phyloP scores from a whole-genome alignment of 176 grass and related monocot species.

The Avena insularis region DNA sequence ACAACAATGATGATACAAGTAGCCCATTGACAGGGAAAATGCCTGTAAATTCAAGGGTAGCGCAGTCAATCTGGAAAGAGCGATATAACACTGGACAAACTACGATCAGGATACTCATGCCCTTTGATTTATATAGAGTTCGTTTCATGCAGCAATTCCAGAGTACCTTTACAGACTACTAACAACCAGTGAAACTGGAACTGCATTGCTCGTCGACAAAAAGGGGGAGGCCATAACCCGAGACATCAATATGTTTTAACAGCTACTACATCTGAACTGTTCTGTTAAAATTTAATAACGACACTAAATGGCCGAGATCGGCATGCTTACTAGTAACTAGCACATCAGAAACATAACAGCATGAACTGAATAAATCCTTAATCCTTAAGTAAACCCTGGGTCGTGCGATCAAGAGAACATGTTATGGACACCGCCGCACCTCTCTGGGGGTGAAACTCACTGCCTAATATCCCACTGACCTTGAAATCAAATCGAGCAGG shows the following conservation, averaged over 20 bases:
- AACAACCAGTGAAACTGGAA: neutral
- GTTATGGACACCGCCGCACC: neutral
- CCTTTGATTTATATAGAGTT: neutral
- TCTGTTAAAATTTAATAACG: neutral
- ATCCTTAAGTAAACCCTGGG: neutral
- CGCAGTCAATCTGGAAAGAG: neutral
- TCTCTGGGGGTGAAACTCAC: neutral
- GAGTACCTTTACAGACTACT: neutral
- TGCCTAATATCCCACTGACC: constrained; percentile 28
- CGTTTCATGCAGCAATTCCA: neutral
- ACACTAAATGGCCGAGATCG: neutral
- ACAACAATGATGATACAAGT: too few relatives aligned
- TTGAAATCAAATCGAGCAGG: constrained; percentile 65
- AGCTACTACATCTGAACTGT: constrained; percentile 23
- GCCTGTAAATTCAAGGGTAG: neutral
- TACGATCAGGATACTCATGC: neutral
- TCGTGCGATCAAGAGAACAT: neutral
- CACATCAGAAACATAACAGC: neutral
- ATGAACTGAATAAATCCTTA: constrained; percentile 1
- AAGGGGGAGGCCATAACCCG: neutral
- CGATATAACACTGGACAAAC: neutral
- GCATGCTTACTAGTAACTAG: neutral
- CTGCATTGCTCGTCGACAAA: neutral
- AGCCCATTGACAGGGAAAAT: neutral
- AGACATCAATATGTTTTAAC: neutral